Evolutionary conservation across 176 grass and related monocot genomes (phyloP), one percentile per base, ranked within the genome.

Genomic region (Bonia amplexicaulis): DNA sequence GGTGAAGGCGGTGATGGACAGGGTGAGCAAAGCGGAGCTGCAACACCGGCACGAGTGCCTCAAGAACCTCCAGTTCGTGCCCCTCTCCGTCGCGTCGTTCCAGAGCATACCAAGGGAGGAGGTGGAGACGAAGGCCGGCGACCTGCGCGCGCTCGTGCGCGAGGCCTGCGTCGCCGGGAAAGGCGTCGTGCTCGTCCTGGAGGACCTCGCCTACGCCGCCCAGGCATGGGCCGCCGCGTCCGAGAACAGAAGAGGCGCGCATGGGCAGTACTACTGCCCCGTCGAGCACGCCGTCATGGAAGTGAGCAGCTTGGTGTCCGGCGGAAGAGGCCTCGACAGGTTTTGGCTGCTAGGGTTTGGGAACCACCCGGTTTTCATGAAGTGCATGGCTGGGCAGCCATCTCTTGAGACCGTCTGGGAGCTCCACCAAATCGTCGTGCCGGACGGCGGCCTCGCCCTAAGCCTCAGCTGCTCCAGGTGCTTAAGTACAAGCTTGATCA

Each of bases 271-370:
- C 72, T 95, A 96, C 87, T 99, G 90, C 69, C 80, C 93, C 51
- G 48, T 96, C 7, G 96, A 92, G 84, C 96, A 99, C 76, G 87
- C 84, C 22, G 71, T 96, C 65, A 94, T 96, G 93, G 96, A 94
- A 58, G 66, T 99, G 31, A 89, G 85, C 70, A 72, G 81, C 66
- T 59, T 99, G 83, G 62, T 92, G 76, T 80, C 70, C 45, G 76
- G 69, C 23, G 82, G 60, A 19, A 64, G 54, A 46, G 57, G 79
- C 2, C 42, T 66, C 3, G 93, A 86, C 29, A 87, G 85, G 69
- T 76, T 93, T 72, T 98, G 91, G 91, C 19, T 98, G 47, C 33
- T 98, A 64, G 96, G 91, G 7, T 93, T 87, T 63, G 93, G 87
- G 66, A 95, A 86, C 76, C 82, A 86, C 73, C 82, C 69, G 47